Evolutionary conservation across 768 basidiomycete species (phyloP).

Genomic region (Leccinum longicurvipes): DNA sequence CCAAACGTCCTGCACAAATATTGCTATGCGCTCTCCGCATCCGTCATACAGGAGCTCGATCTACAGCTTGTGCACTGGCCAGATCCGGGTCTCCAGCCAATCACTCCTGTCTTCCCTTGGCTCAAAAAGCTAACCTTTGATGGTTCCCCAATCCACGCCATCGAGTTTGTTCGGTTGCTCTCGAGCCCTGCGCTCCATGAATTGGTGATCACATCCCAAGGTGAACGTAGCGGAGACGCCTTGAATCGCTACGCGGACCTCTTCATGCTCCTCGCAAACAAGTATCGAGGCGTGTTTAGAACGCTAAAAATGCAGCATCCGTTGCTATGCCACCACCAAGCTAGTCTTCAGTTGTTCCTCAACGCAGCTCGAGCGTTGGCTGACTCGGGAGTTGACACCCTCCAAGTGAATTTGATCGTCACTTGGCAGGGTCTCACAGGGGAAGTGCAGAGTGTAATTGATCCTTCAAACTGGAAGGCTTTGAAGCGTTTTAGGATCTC

Average conservation of each 20-base stretch:
- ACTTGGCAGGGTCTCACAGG: conserved; percentile 13
- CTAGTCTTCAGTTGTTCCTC: conserved; percentile 15
- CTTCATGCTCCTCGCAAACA: conserved; percentile 20
- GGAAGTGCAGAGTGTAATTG: conserved; percentile 22
- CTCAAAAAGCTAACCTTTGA: conserved; percentile 21
- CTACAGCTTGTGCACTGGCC: conserved; percentile 25
- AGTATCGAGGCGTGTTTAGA: conserved; percentile 20
- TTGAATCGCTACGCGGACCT: conserved; percentile 16
- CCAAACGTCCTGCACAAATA: conserved; percentile 27
- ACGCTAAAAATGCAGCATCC: conserved; percentile 18
- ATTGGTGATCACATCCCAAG: conserved; percentile 16
- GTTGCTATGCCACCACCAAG: conserved; percentile 14
- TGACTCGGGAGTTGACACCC: conserved; percentile 10
- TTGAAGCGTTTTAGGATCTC: conserved; percentile 15
- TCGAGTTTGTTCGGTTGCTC: conserved; percentile 21
- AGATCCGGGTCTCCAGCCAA: conserved; percentile 14
- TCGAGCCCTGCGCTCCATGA: conserved; percentile 18
- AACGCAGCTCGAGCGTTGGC: conserved; percentile 13
- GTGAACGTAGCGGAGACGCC: conserved; percentile 7
- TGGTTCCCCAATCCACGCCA: conserved; percentile 17
- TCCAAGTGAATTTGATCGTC: conserved; percentile 17
- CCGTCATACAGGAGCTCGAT: conserved; percentile 19
- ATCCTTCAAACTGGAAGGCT: conserved; percentile 17
- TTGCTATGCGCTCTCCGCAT: conserved; percentile 19
- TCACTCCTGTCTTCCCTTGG: conserved; percentile 21